Evolutionary conservation across 352 stramenopile genomes (phyloP).

Genomic region (Globisporangium uncinulatum): DNA sequence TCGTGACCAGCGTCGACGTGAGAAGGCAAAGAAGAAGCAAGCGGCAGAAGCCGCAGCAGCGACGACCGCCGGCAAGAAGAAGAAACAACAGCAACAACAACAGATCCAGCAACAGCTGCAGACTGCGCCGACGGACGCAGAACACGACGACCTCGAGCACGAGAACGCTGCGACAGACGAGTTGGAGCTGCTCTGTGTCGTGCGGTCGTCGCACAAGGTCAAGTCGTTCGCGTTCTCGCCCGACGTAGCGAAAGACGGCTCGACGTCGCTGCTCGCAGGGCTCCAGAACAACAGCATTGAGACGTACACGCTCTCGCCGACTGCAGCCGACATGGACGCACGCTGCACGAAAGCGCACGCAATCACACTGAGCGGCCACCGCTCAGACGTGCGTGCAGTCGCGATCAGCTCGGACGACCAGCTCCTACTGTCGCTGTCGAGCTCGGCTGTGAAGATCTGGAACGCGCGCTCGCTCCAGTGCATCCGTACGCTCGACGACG

Average conservation of each 20-base stretch:
- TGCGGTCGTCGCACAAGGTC: conserved; percentile 82
- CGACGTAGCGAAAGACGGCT: conserved; percentile 76
- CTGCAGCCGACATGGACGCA: conserved; percentile 51
- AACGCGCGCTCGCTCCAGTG: conserved; percentile 88
- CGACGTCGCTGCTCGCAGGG: conserved; percentile 77
- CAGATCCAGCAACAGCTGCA: conserved; percentile 14
- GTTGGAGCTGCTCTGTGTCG: conserved; percentile 78
- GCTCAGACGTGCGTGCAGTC: conserved; percentile 89
- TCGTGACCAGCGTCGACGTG: conserved; percentile 79
- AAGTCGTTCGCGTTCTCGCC: conserved; percentile 86
- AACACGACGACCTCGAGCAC: conserved; percentile 37
- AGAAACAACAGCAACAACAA: conserved; percentile 20
- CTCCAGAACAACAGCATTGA: conserved; percentile 92
- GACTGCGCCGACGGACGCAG: conserved; percentile 14
- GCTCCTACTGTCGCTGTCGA: conserved; percentile 86
- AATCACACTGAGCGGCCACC: conserved; percentile 82
- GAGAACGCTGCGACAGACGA: conserved; percentile 79
- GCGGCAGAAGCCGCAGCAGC: conserved; percentile 19
- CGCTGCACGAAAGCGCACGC: conserved; percentile 61
- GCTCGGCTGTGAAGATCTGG: conserved; percentile 90
- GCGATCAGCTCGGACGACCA: conserved; percentile 86
- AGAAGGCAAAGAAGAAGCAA: conserved; percentile 84
- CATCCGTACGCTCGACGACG: conserved; percentile 84
- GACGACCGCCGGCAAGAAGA: conserved; percentile 12
- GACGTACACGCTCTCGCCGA: conserved; percentile 71